Evolutionary conservation across 2,329 filamentous ascomycete species (phyloP), one percentile per base, ranked within the genome.

Genomic region (Colletotrichum tropicale): DNA sequence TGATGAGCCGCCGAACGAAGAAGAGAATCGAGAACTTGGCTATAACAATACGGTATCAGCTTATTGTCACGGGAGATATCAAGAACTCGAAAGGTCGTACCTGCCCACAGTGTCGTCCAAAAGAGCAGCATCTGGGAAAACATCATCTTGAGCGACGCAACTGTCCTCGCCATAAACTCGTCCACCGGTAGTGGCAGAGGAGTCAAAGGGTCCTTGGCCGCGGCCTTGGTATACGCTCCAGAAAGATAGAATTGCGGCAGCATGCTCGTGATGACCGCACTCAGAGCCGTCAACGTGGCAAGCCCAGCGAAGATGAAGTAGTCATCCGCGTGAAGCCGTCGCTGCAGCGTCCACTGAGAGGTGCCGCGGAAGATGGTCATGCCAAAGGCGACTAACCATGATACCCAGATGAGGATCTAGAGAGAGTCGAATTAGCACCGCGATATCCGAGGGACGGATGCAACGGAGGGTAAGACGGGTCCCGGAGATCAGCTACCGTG

Each of bases 11-110:
- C 10, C 65, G 55, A 8, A 73, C 70, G 30, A 73, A 73, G 7
- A 73, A 62, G 36, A 73, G 70, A 28, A 73, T 73, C 3, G 70
- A 73, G 16, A 73, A 73, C 21, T 73, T 73, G 24, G 70, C 70
- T 73, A 4, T 8, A 2, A 8, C 4, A 5, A 13, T 55, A 9
- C 6, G 10, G 18, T 5, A 8, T 28, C 34, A 15, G 34, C 58
- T 60, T 15, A 1, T 21, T 21, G 3, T 62, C 18, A 6, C 12
- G 16, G 4, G 28, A n/a, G 58, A 15, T 2, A 55, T 7, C 16
- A 7, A 18, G 8, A 36, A 16, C 38, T 48, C 38, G 6, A 3
- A 13, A 52, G 12, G 0, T 34, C 56, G 2, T 15, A 73, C 70
- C 70, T 4, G 70, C 70, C 70, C 70, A 73, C 5, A 73, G 36